phyloP scores from a whole-genome alignment of 495 filamentous ascomycete genomes.

The Aspergillus nidulans region DNA sequence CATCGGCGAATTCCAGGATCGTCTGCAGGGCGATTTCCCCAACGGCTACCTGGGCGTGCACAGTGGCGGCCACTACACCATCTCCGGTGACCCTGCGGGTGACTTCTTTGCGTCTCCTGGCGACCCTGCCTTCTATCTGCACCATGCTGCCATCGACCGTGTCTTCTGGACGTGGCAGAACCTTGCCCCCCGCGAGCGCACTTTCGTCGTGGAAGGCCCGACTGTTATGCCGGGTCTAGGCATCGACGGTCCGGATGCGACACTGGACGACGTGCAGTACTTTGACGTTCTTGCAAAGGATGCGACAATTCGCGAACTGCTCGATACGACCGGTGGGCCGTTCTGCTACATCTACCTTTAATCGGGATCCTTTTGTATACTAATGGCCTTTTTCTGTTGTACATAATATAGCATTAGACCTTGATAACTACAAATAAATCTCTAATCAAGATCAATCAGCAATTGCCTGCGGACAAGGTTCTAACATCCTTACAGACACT shows the following conservation, averaged over 20 bases:
- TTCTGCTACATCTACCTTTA: conserved; percentile 45
- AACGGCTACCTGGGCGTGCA: conserved; percentile 24
- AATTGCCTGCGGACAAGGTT: too few relatives aligned
- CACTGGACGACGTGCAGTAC: conserved; percentile 12
- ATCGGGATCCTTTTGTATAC: too few relatives aligned
- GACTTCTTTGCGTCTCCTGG: conserved; percentile 30
- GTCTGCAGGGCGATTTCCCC: conserved; percentile 17
- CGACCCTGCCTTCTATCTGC: conserved; percentile 56
- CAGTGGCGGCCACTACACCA: conserved; percentile 30
- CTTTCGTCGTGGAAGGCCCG: conserved; percentile 13
- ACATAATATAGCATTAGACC: too few relatives aligned
- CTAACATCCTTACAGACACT: too few relatives aligned
- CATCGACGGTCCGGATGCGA: background rate
- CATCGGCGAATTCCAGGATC: conserved; percentile 14
- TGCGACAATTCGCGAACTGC: conserved; percentile 20
- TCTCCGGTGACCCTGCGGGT: conserved; percentile 20
- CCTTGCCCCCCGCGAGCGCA: conserved; percentile 15
- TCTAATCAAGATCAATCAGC: too few relatives aligned
- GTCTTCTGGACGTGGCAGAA: conserved; percentile 57
- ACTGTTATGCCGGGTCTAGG: conserved; percentile 9
- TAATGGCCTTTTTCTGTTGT: too few relatives aligned
- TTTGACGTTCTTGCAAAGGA: conserved; percentile 14
- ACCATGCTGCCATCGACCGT: conserved; percentile 53
- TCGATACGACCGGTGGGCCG: conserved; percentile 39
- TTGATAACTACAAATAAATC: too few relatives aligned